These are phyloP conservation scores for Colletotrichum spaethianum DNA, from an alignment of 2,329 filamentous ascomycete genomes.

Conservation along the genomic window DNA sequence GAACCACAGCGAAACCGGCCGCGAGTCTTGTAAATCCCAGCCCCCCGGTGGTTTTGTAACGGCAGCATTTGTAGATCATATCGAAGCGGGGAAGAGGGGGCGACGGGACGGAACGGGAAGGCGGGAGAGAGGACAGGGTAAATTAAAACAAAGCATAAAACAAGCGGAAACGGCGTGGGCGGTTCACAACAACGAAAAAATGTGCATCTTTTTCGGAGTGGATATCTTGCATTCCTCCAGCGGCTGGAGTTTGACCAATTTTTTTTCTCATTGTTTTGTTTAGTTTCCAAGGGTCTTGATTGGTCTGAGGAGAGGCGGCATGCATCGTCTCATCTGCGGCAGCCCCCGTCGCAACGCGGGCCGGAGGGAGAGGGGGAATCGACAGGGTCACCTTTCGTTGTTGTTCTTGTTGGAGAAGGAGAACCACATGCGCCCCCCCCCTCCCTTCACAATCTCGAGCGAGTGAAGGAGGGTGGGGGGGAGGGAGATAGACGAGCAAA, in stretches of 20 bases:
- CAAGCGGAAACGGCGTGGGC: not conserved
- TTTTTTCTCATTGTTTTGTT: not conserved
- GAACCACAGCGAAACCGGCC: too few species aligned
- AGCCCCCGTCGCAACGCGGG: not conserved
- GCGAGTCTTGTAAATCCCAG: not conserved
- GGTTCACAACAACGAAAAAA: not conserved
- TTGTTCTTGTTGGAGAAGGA: not conserved
- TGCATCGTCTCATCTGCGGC: not conserved
- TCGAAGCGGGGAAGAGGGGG: not conserved
- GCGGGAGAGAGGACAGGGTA: not conserved
- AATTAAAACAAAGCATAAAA: not conserved
- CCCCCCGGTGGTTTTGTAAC: not conserved
- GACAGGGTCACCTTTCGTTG: not conserved
- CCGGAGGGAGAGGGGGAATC: not conserved
- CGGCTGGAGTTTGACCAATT: not conserved
- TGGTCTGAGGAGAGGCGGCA: not conserved
- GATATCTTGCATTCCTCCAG: not conserved
- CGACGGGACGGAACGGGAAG: not conserved
- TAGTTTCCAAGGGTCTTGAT: not conserved
- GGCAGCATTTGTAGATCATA: not conserved
- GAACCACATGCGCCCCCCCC: not conserved
- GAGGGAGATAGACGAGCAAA: not conserved
- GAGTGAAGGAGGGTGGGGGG: not conserved
- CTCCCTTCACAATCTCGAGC: not conserved
- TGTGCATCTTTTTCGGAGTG: not conserved